Conservation (phyloP, 495 filamentous ascomycete genomes). For the Podospora didyma region DNA sequence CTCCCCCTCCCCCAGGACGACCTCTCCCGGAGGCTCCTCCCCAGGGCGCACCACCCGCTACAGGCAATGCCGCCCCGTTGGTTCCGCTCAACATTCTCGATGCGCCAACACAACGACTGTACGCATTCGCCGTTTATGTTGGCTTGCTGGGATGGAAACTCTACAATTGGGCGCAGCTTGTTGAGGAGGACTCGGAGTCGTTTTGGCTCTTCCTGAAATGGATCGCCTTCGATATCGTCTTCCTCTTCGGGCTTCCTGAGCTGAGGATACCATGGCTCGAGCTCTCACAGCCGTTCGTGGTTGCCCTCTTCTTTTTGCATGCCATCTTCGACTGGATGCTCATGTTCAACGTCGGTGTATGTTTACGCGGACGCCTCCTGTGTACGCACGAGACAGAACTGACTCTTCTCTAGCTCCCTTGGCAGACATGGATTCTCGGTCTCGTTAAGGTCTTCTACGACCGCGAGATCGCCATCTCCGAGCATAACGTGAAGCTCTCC, state of each 20-base stretch:
- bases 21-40: constrained; percentile 37
- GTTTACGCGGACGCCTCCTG: constrained; percentile 21
- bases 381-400: constrained; percentile 8
- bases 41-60: constrained; percentile 14
- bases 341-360: constrained; percentile 85
- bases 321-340: constrained; percentile 70
- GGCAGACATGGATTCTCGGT: constrained; percentile 60
- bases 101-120: constrained; percentile 82
- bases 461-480: constrained; percentile 83
- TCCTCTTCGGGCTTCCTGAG: constrained; percentile 78
- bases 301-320: constrained; percentile 62
- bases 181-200: constrained; percentile 72
- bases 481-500: constrained; percentile 79
- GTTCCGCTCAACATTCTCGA: constrained; percentile 75
- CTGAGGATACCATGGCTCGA: constrained; percentile 94
- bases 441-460: constrained; percentile 77
- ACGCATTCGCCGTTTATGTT: constrained; percentile 72
- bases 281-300: constrained; percentile 69
- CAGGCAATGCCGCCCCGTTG: constrained; percentile 49
- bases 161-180: constrained; percentile 73
- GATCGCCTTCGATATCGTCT: constrained; percentile 75
- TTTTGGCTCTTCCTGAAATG: constrained; percentile 92
- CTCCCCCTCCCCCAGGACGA: constrained; percentile 8
- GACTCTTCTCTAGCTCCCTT: constrained; percentile 54
- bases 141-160: constrained; percentile 71